A percentile compares a stretch with the other conserved stretches of the same genome.
phyloP scores from a whole-genome alignment of 257 asterid genomes.

The Petrea volubilis region DNA sequence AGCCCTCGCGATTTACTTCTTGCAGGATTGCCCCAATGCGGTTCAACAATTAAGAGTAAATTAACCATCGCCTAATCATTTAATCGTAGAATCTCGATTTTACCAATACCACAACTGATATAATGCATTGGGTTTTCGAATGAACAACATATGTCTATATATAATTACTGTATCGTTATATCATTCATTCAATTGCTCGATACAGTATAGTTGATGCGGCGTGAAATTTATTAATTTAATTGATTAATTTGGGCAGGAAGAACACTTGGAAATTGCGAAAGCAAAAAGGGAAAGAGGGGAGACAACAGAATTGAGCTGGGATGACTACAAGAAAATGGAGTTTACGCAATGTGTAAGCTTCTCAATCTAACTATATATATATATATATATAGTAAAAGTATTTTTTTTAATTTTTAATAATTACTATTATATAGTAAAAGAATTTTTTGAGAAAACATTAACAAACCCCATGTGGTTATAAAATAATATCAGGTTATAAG shows the following conservation, averaged over 20 bases:
- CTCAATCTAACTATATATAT: neutral
- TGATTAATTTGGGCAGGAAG: constrained; percentile 47
- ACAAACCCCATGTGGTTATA: neutral
- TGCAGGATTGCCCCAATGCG: constrained; percentile 68
- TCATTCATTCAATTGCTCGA: too few species aligned
- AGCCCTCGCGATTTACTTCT: constrained; percentile 75
- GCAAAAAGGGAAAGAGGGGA: constrained; percentile 48
- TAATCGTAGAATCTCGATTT: too few species aligned
- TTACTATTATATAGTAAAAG: neutral
- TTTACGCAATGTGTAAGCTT: constrained; percentile 87
- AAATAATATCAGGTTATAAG: constrained; percentile 53
- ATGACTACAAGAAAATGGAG: constrained; percentile 90
- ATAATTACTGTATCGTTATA: too few species aligned
- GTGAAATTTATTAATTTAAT: neutral
- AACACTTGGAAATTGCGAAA: constrained; percentile 52
- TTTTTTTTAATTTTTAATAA: neutral
- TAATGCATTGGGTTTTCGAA: too few species aligned
- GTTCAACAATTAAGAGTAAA: constrained; percentile 38
- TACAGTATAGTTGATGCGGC: too few species aligned
- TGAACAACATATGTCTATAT: too few species aligned
- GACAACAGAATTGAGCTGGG: constrained; percentile 66
- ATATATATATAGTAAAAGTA: neutral
- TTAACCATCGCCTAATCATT: neutral
- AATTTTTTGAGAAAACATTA: neutral
- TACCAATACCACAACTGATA: too few species aligned